Evolutionary conservation across 805 yeast genomes (phyloP), one percentile per base, ranked within the genome.

Genomic region (Lachancea meyersii): DNA sequence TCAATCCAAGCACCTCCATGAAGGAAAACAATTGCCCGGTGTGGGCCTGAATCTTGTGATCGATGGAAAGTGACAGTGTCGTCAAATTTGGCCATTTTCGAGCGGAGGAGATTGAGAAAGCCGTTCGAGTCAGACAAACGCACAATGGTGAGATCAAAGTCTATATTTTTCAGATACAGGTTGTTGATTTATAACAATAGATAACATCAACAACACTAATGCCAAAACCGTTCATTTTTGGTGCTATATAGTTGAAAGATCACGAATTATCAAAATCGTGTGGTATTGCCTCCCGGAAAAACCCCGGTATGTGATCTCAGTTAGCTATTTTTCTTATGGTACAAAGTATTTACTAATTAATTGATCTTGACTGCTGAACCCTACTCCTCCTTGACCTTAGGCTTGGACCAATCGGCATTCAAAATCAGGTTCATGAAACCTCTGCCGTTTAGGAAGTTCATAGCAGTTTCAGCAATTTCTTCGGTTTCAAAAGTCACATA

Each of bases 1-100:
- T 83, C 94, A 47, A 86, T 69, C 95, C 95, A 86, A 0, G 88
- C 94, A 0, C 96, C 96, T 1, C 96, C 96, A 61, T 86, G 96
- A 31, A 86, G 72, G 50, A 78, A 80, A 1, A 85, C 70, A 5
- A 76, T 41, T 16, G 74, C 54, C 18, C 40, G 43, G 16, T 37
- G 45, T 11, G 37, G 26, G 13, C 13, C 34, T n/a, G 37, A 10
- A 7, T 5, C 13, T 3, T 17, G n/a, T 16, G 32, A 34, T 24
- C 39, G 35, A 23, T 45, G 38, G 34, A 52, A 48, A 16, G 41
- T 43, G n/a, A 41, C 45, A 13, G 54, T 48, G 16, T 43, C 41
- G 10, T 45, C 40, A 27, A 38, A 50, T 30, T 41, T 41, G 2
- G 41, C 41, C 41, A 38, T 38, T 30, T 17, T 30, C 6, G 4